These are phyloP conservation scores for Apiospora aurea DNA, from an alignment of 2,329 filamentous ascomycete species.

Conservation along the genomic window DNA sequence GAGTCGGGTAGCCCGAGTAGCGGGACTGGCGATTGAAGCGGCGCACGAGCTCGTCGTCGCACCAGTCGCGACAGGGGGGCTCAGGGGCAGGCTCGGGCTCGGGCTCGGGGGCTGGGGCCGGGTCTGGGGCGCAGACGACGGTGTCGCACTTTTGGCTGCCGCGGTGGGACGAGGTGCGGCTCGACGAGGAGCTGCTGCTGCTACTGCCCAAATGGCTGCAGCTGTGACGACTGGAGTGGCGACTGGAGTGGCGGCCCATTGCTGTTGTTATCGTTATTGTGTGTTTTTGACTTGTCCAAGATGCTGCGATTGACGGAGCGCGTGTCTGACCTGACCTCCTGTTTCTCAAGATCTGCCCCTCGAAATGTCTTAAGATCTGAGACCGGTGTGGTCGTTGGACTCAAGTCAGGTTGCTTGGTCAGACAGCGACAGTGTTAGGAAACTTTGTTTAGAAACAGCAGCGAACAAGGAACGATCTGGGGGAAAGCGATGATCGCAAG, in stretches of 20 bases:
- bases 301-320: too few relatives aligned
- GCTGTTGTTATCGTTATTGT: not conserved
- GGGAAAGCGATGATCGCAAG: not conserved
- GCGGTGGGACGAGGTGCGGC: not conserved
- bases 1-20: constrained; percentile 30
- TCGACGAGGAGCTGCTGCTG: not conserved
- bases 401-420: not conserved
- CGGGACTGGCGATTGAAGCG: constrained; percentile 29
- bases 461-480: not conserved
- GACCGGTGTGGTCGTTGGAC: not conserved
- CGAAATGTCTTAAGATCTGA: not conserved
- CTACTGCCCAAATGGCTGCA: not conserved
- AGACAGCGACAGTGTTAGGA: not conserved
- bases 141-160: not conserved
- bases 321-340: not conserved
- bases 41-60: constrained; percentile 31
- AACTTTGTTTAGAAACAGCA: not conserved
- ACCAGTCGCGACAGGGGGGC: constrained; percentile 24
- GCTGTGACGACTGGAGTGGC: not conserved
- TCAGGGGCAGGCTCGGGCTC: not conserved
- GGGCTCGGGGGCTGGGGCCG: not conserved
- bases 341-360: not conserved
- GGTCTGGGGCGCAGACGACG: not conserved
- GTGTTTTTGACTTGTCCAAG: not conserved
- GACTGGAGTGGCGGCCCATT: constrained; percentile 9